A percentile compares a stretch with the other conserved stretches of the same genome.
phyloP scores from a whole-genome alignment of 257 asterid genomes.

The Ocimum tenuiflorum region DNA sequence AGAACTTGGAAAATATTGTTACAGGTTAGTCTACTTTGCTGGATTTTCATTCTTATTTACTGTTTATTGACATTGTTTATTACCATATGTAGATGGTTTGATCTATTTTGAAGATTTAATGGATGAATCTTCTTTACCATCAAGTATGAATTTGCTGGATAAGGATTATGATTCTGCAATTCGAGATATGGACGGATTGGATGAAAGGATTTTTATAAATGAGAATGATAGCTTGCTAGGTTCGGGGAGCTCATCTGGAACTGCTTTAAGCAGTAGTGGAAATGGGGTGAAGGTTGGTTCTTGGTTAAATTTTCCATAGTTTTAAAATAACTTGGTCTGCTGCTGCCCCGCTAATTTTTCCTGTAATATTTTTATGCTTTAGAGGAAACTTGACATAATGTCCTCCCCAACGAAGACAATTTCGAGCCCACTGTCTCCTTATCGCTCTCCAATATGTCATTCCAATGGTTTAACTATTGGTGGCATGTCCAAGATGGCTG shows the following conservation, averaged over 20 bases:
- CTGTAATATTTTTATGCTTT: constrained; percentile 15
- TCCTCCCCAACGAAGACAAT: constrained; percentile 83
- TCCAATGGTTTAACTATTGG: constrained; percentile 29
- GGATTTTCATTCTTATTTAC: not conserved
- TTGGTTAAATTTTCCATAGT: not conserved
- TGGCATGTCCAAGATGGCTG: constrained; percentile 50
- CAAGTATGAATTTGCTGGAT: constrained; percentile 52
- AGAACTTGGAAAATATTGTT: constrained; percentile 49
- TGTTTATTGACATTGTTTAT: not conserved
- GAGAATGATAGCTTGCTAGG: constrained; percentile 80
- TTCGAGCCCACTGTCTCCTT: constrained; percentile 68
- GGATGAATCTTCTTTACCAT: constrained; percentile 56
- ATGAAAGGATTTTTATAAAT: constrained; percentile 75
- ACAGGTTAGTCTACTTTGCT: constrained; percentile 42
- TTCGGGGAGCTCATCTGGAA: constrained; percentile 82
- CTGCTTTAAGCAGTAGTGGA: constrained; percentile 43
- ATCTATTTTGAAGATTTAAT: constrained; percentile 64
- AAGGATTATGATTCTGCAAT: constrained; percentile 56
- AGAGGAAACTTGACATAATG: constrained; percentile 67
- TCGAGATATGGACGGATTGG: constrained; percentile 59
- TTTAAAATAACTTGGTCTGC: not conserved
- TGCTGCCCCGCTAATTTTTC: constrained; percentile 4
- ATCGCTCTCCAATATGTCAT: constrained; percentile 63
- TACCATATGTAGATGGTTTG: constrained; percentile 61
- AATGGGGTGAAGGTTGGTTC: constrained; percentile 43